A percentile compares a stretch with the other conserved stretches of the same genome.
phyloP scores from a whole-genome alignment of 257 asterid genomes.

The Plantago major region DNA sequence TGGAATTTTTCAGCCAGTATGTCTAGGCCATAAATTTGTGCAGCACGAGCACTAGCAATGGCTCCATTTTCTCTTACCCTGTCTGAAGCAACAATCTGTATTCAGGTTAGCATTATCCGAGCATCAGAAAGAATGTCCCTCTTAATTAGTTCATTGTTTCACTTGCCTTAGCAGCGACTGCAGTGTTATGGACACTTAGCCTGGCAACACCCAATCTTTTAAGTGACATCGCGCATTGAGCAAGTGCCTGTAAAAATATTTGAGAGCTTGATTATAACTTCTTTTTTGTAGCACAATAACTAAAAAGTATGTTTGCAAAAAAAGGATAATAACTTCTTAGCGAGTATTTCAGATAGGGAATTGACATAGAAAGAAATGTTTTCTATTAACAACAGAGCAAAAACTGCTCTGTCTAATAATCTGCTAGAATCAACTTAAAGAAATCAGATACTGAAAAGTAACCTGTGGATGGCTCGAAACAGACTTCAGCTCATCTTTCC shows the following conservation, averaged over 20 bases:
- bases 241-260: conserved; percentile 14
- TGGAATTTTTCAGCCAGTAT: conserved; percentile 17
- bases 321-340: neutral
- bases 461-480: conserved; percentile 17
- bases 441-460: neutral
- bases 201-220: conserved; percentile 14
- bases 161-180: conserved; percentile 20
- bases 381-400: no score
- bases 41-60: conserved; percentile 24
- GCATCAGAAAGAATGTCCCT: neutral
- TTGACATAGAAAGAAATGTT: no score
- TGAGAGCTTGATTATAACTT: neutral
- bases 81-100: conserved; percentile 12
- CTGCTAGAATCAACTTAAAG: no score
- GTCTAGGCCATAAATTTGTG: conserved; percentile 18
- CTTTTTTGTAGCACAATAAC: no score
- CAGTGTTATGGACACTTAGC: conserved; percentile 15
- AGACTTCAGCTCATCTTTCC: neutral
- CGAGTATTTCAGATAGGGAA: no score
- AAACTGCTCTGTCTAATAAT: no score
- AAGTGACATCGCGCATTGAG: conserved; percentile 22
- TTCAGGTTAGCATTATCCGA: neutral
- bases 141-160: neutral
- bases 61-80: conserved; percentile 23
- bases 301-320: no score